Percentiles rank a stretch among this genome's conserved stretches.
Conservation (phyloP, 306 rosid genomes). For the Casuarina glauca region DNA sequence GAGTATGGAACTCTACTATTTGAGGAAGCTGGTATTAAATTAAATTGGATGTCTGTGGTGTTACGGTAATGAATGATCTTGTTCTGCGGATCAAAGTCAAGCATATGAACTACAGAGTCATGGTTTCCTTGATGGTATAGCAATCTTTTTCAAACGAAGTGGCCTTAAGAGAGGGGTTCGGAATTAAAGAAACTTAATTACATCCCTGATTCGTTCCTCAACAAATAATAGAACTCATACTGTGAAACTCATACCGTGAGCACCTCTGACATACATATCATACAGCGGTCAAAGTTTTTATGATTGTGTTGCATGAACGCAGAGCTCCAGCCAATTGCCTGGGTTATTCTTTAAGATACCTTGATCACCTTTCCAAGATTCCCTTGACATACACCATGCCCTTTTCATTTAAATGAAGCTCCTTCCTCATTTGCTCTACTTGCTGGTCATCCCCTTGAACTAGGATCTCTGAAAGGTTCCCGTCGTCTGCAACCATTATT, state of each 20-base stretch:
- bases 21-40: slow-evolving; percentile 24
- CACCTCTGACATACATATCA: neutral
- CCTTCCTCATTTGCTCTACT: slow-evolving; percentile 78
- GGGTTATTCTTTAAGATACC: neutral
- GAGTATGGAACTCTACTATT: slow-evolving; percentile 26
- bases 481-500: slow-evolving; percentile 56
- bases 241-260: neutral
- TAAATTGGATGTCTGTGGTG: neutral
- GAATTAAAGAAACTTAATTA: neutral
- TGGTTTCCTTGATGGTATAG: neutral
- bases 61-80: neutral
- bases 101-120: neutral
- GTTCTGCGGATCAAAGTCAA: neutral
- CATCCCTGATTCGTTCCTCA: neutral
- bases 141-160: neutral
- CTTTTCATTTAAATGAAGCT: slow-evolving; percentile 68
- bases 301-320: neutral
- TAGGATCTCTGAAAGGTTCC: slow-evolving; percentile 51
- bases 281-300: neutral
- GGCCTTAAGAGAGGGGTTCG: neutral
- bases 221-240: neutral
- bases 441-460: slow-evolving; percentile 95
- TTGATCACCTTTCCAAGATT: slow-evolving; percentile 46
- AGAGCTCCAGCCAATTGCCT: neutral
- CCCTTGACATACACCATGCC: slow-evolving; percentile 88